Evolutionary conservation across 2,329 filamentous ascomycete species (phyloP), one percentile per base, ranked within the genome.

Genomic region (Epichloe aotearoae): DNA sequence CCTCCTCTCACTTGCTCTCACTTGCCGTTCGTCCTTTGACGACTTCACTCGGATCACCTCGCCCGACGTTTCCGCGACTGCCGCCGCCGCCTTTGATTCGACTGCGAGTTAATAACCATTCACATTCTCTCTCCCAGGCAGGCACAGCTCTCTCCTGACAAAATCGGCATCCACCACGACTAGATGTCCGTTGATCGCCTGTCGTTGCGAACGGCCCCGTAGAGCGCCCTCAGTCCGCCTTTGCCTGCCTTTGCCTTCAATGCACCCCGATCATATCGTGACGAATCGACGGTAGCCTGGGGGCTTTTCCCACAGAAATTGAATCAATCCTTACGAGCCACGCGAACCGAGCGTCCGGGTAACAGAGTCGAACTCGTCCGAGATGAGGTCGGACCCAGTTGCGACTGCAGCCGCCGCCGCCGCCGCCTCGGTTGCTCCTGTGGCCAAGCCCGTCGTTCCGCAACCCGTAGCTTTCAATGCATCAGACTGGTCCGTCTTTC

Each of bases 381-480:
- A 49, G 34, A 53, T 53, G 52, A 50, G 47, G 44, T 46, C 46
- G 38, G 50, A 52, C 36, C 46, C 52, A 43, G 50, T 40, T 26
- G 40, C 47, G n/a, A 53, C 41, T 33, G 42, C 49, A 14, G 49
- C 44, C 11, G 46, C 52, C n/a, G 50, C 42, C 5, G 50, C 49
- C 4, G 52, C 42, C 12, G 49, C 50, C 43, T 52, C 50, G 17
- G 12, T 43, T 42, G 23, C 50, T 36, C 37, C 52, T 3, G 33
- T 19, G 12, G 19, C 45, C 19, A 49, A 34, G 42, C 12, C 50
- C n/a, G n/a, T 36, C 23, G 38, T 17, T 11, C 47, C 50, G 10
- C 50, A 45, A n/a, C 57, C 59, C 11, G 54, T 61, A 17, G 50
- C 57, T 34, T 49, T 61, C 38, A 52, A 55, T 47, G 51, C 57